Base-by-base conservation (phyloP, 1,284 basidiomycete species). In the Xerocomus amazonicus region DNA sequence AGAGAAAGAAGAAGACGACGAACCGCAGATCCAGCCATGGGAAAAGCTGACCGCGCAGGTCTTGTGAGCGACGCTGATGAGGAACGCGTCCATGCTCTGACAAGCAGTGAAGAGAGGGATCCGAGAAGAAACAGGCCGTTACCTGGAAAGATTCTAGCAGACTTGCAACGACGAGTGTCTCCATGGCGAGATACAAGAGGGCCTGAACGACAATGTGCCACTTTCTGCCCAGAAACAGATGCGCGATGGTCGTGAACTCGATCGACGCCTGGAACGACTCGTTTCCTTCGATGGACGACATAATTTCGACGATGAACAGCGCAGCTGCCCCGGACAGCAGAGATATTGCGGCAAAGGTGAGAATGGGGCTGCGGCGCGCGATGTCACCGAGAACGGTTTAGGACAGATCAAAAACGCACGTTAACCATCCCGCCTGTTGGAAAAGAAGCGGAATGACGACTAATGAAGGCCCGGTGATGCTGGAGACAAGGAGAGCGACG, bases 271-370 rank as follows among this genome's bases (percentile, higher is more conserved):
- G 46, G 16, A 62, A 61, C 1, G 9, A 14, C 39, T 61, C 61
- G 9, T 61, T 61, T 41, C 59, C 59, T 47, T 61, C 57, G 47
- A 61, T 61, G 35, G 59, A 61, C 1, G 59, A 60, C 59, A 61
- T 61, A n/a, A 13, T 34, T 48, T 61, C 59, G 23, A 64, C 46
- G 28, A 64, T 13, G 19, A 61, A 58, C 5, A 64, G 47, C 0
- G 59, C 52, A 1, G 61, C 59, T 26, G 48, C 23, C 27, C 61
- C 59, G 3, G 61, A 62, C 12, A 61, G 49, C 3, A 60, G 28
- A 1, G 57, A 55, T 33, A 62, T 53, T 9, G 16, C 41, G 5
- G 14, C 29, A 41, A 63, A 63, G 0, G 51, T 31, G 33, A 61
- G 49, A 28, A 56, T 16, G 9, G 60, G 56, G 9, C 59, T 60